Percentiles rank a stretch among this genome's conserved stretches.
These are phyloP conservation scores for Talaromyces atroroseus DNA, from an alignment of 2,329 filamentous ascomycete species.

Conservation along the genomic window DNA sequence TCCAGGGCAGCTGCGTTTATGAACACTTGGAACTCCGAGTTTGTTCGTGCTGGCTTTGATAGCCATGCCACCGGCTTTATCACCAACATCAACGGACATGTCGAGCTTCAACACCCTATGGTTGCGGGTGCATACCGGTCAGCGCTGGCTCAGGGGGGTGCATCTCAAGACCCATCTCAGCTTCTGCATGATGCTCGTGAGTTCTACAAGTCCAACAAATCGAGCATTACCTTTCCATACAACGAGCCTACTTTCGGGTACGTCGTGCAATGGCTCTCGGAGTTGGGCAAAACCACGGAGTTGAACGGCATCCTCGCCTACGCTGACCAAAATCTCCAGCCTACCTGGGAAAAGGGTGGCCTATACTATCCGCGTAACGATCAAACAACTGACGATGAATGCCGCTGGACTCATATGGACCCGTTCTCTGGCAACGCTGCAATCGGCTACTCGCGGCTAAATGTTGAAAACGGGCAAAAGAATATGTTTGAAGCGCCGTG, in stretches of 20 bases:
- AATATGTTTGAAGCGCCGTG: constrained; percentile 25
- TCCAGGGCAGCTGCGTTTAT: constrained; percentile 31
- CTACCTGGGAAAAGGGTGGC: constrained; percentile 32
- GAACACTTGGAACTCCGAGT: constrained; percentile 31
- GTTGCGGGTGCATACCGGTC: neutral
- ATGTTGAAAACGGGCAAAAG: constrained; percentile 33
- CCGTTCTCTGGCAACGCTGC: constrained; percentile 33
- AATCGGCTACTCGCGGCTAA: constrained; percentile 33
- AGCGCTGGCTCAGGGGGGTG: neutral
- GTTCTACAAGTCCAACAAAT: neutral
- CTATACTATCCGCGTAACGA: constrained; percentile 31
- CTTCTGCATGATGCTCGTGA: neutral
- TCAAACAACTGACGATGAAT: constrained; percentile 17
- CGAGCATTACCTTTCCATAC: constrained; percentile 11
- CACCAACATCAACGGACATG: constrained; percentile 19
- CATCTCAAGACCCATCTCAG: neutral
- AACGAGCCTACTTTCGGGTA: constrained; percentile 24
- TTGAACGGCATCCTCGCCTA: constrained; percentile 22
- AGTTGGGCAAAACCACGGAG: constrained; percentile 21
- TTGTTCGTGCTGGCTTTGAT: constrained; percentile 23
- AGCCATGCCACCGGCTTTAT: constrained; percentile 24
- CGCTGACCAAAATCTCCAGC: constrained; percentile 23
- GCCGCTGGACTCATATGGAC: constrained; percentile 26
- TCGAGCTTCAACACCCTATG: constrained; percentile 13
- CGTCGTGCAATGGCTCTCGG: constrained; percentile 30